Evolutionary conservation across 2,329 filamentous ascomycete genomes (phyloP), one percentile per base, ranked within the genome.

Genomic region (Trichoderma sp.): DNA sequence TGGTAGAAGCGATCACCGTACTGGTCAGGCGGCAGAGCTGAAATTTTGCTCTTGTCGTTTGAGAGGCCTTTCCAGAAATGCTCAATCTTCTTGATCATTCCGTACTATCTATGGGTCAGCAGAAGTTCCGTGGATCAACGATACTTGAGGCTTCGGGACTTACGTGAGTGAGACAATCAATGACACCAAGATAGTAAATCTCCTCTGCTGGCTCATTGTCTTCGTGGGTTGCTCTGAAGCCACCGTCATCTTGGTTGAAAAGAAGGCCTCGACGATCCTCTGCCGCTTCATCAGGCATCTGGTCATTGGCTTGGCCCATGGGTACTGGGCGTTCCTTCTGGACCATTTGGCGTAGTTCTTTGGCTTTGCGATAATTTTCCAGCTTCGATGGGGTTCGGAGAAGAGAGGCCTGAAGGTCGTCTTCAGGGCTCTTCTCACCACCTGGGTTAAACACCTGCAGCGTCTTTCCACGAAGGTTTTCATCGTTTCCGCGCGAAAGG

Each of bases 101-200:
- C 94, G 79, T 98, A 99, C 93, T 97, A 75, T 30, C 24, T n/a
- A 67, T 32, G 1, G 1, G 63, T 68, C 65, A 72, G 65, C 59
- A 75, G 79, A 76, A 5, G 14, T 28, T 37, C 26, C 4, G 21
- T 11, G 16, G 67, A 30, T 37, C n/a, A 54, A 39, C 18, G 37
- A 21, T 34, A 14, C 21, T 26, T 18, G 49, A n/a, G 13, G 24
- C 11, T 43, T 16, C 14, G 7, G 39, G 65, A 87, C 92, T 88
- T 86, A 97, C 94, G 79, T 97, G 93, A 75, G 96, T 99, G 75
- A 99, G 84, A 79, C 96, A 99, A 81, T 99, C 96, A 79, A 99
- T 99, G 75, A 99, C 96, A 43, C 96, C 96, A 8, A 99, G 88
- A 78, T 99, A 99, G 80, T 99, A 99, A 52, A 99, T 94, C 80